phyloP scores from a whole-genome alignment of 148 eudicot genomes.

The Cornus florida region DNA sequence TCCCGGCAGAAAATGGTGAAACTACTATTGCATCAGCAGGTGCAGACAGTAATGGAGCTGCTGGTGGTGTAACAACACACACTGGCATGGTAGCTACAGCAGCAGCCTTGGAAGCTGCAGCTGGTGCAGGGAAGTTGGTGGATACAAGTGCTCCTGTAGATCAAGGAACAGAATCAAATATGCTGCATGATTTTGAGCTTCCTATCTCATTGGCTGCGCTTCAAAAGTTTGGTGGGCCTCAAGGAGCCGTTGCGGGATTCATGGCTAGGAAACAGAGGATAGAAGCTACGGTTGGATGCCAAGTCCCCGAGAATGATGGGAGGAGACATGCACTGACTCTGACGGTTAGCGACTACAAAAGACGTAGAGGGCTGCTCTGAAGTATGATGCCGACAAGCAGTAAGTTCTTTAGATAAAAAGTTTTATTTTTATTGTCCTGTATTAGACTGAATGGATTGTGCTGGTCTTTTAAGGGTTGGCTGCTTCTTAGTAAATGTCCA shows the following conservation, averaged over 20 bases:
- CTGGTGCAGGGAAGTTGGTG: conserved; percentile 88
- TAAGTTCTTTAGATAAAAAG: not conserved
- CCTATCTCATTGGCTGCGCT: conserved; percentile 74
- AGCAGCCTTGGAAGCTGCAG: conserved; percentile 90
- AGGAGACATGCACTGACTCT: conserved; percentile 86
- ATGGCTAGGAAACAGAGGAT: conserved; percentile 88
- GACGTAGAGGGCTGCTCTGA: conserved; percentile 86
- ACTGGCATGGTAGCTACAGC: conserved; percentile 68
- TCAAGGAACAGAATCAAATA: conserved; percentile 76
- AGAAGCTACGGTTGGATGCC: conserved; percentile 71
- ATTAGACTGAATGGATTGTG: not conserved
- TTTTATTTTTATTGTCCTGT: not conserved
- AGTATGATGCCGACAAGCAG: not conserved
- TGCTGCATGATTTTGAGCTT: conserved; percentile 75
- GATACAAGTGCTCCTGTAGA: conserved; percentile 93
- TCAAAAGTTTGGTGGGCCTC: conserved; percentile 76
- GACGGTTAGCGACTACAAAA: conserved; percentile 88
- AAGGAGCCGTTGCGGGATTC: conserved; percentile 74
- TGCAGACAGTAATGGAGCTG: conserved; percentile 20
- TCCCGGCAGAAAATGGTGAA: conserved; percentile 19
- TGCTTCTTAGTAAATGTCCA: not conserved
- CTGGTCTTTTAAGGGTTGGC: not conserved
- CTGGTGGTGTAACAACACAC: conserved; percentile 7
- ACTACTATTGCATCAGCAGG: conserved; percentile 22
- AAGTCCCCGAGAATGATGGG: conserved; percentile 88